A percentile compares a stretch with the other conserved stretches of the same genome.
Evolutionary conservation across 352 stramenopile species (phyloP).

Genomic region (Phytopythium delawarense): DNA sequence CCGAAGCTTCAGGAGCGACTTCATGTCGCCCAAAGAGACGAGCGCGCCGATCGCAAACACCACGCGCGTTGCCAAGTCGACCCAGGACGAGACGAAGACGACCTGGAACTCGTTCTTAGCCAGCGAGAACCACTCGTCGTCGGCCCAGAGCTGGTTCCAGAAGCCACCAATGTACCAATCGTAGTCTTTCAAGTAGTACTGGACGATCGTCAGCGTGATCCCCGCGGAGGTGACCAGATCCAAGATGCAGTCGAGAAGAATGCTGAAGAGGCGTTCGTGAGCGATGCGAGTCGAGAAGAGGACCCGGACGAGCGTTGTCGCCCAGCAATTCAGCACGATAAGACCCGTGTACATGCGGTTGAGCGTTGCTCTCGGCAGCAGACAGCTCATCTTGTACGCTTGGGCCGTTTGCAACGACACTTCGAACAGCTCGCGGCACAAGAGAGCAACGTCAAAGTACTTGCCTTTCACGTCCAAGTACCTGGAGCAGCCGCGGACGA

Average conservation of each 20-base stretch:
- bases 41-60: slow-evolving; percentile 15
- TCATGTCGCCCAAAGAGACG: slow-evolving; percentile 7
- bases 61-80: slow-evolving; percentile 14
- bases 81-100: slow-evolving; percentile 24
- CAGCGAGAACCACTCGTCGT: slow-evolving; percentile 20
- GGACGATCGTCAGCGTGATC: slow-evolving; percentile 14
- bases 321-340: slow-evolving; percentile 23
- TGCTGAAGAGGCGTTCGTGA: slow-evolving; percentile 19
- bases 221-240: slow-evolving; percentile 29
- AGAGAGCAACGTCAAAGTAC: slow-evolving; percentile 15
- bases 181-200: slow-evolving; percentile 19
- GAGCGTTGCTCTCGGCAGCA: slow-evolving; percentile 14
- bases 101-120: slow-evolving; percentile 25
- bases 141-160: slow-evolving; percentile 21
- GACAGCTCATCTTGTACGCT: slow-evolving; percentile 30
- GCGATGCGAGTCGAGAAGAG: slow-evolving; percentile 12
- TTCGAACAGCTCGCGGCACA: slow-evolving; percentile 20
- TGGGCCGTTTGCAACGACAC: slow-evolving; percentile 25
- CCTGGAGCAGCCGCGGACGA: background rate
- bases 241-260: slow-evolving; percentile 25
- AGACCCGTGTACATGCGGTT: slow-evolving; percentile 23
- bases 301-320: slow-evolving; percentile 18
- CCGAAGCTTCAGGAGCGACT: background rate
- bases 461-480: slow-evolving; percentile 18
- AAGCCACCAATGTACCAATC: slow-evolving; percentile 14